Conservation (phyloP, 2,329 filamentous ascomycete genomes). For the Colletotrichum somersetense region DNA sequence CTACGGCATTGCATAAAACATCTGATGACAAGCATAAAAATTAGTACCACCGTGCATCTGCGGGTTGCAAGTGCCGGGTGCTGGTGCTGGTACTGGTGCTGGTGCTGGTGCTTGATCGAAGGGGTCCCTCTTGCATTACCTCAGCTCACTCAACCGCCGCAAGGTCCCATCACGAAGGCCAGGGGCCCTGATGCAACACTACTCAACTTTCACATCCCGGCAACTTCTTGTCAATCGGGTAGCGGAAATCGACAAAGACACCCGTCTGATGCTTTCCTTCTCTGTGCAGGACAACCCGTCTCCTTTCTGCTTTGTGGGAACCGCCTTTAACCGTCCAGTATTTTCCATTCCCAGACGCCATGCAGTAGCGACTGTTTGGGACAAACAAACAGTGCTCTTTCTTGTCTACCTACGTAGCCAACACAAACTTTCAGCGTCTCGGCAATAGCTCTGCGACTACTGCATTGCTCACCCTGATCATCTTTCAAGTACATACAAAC, state of each 20-base stretch:
- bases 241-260: neutral
- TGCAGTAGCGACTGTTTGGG: neutral
- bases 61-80: neutral
- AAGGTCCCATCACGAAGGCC: slow-evolving; percentile 1
- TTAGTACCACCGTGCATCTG: neutral
- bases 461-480: neutral
- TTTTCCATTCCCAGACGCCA: neutral
- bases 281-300: neutral
- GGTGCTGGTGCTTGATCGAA: neutral
- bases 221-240: neutral
- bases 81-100: neutral
- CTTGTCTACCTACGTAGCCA: neutral
- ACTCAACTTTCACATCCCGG: neutral
- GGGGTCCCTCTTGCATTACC: neutral
- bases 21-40: neutral
- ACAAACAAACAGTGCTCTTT: neutral
- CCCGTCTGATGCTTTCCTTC: neutral
- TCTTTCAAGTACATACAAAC: neutral
- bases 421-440: neutral
- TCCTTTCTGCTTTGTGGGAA: neutral
- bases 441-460: neutral
- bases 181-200: slow-evolving; percentile 1
- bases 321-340: neutral
- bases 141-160: neutral
- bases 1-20: neutral